Evolutionary conservation across 2,329 filamentous ascomycete species (phyloP).

Genomic region (Epichloe baconii): DNA sequence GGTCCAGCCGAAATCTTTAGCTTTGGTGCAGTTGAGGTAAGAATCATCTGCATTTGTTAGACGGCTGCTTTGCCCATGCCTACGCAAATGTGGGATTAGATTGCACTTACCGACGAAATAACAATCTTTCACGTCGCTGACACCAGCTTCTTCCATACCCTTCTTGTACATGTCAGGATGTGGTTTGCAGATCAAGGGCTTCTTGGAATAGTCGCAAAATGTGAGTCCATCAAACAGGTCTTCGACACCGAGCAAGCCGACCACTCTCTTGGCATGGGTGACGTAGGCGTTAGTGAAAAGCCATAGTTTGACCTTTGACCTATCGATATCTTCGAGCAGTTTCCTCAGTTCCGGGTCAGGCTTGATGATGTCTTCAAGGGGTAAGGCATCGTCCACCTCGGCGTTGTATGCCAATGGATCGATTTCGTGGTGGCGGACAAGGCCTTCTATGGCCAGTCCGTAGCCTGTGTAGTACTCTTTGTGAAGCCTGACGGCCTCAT

Average conservation of each 20-base stretch:
- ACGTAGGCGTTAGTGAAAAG: slow-evolving; percentile 94
- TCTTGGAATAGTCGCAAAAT: slow-evolving; percentile 73
- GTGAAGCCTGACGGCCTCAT: slow-evolving; percentile 79
- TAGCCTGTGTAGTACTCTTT: slow-evolving; percentile 91
- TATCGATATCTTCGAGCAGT: slow-evolving; percentile 73
- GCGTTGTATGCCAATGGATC: slow-evolving; percentile 89
- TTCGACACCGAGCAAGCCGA: slow-evolving; percentile 67
- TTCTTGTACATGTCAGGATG: slow-evolving; percentile 71
- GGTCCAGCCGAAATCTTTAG: slow-evolving; percentile 73
- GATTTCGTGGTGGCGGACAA: slow-evolving; percentile 88
- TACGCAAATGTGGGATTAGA: not conserved
- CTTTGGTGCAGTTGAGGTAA: slow-evolving; percentile 64
- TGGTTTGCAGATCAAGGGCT: slow-evolving; percentile 77
- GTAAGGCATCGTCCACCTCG: slow-evolving; percentile 88
- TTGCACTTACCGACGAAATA: slow-evolving; percentile 74
- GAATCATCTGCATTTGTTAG: slow-evolving; percentile 58
- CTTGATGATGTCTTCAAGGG: slow-evolving; percentile 71
- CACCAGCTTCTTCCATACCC: slow-evolving; percentile 74
- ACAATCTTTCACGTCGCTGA: slow-evolving; percentile 55
- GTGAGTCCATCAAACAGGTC: slow-evolving; percentile 92
- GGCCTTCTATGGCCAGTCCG: slow-evolving; percentile 89
- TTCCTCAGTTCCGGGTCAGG: slow-evolving; percentile 62
- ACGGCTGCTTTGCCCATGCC: not conserved
- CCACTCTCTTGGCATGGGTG: slow-evolving; percentile 72
- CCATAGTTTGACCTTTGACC: slow-evolving; percentile 74